A percentile compares a stretch with the other conserved stretches of the same genome.
Evolutionary conservation across 495 filamentous ascomycete species (phyloP).

Genomic region (Lindgomyces ingoldianus): DNA sequence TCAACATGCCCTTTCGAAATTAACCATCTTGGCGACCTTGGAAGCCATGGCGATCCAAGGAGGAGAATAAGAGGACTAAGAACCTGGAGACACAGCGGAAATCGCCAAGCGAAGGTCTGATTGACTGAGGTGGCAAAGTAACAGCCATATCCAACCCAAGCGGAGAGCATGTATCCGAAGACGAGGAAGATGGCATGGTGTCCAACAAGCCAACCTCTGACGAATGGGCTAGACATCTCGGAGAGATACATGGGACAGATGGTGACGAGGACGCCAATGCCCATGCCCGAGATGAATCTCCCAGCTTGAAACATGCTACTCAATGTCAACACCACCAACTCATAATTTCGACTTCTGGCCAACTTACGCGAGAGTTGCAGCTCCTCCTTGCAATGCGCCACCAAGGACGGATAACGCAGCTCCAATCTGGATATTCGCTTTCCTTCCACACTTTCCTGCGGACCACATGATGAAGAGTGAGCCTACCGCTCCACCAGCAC

Average conservation of each 20-base stretch:
- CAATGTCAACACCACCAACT: no score
- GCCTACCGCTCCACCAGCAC: constrained; percentile 25
- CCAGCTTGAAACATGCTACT: neutral
- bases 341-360: no score
- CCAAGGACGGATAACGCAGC: constrained; percentile 2
- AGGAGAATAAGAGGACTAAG: neutral
- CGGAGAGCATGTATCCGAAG: constrained; percentile 11
- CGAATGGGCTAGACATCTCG: constrained; percentile 6
- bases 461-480: constrained; percentile 31
- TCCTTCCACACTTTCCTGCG: constrained; percentile 9
- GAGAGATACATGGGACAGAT: constrained; percentile 5
- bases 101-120: constrained; percentile 1
- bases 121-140: constrained; percentile 9
- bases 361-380: neutral
- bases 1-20: neutral
- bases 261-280: constrained; percentile 1
- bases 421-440: constrained; percentile 1
- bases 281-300: neutral
- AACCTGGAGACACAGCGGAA: constrained; percentile 5
- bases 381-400: constrained; percentile 11
- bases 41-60: constrained; percentile 7
- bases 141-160: constrained; percentile 2
- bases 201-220: constrained; percentile 8
- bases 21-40: constrained; percentile 13
- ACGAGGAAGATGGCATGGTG: constrained; percentile 10